phyloP scores from a whole-genome alignment of 2,329 filamentous ascomycete genomes.

The Penicillium sp. region DNA sequence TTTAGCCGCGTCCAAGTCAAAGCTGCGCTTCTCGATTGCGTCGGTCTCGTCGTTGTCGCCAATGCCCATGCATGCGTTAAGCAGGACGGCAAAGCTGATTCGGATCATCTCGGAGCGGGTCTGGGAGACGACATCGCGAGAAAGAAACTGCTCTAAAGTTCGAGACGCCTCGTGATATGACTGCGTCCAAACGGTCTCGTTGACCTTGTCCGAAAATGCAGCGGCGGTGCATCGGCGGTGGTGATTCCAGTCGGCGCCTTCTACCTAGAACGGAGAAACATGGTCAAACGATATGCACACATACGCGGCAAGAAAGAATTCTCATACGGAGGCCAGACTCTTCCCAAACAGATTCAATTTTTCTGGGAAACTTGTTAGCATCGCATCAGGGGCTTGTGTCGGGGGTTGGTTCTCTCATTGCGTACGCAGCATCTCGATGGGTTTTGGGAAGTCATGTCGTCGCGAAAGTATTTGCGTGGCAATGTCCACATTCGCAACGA shows the following conservation, averaged over 20 bases:
- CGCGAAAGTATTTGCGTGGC: too few species aligned
- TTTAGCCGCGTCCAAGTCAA: too few species aligned
- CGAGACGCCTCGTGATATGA: not conserved
- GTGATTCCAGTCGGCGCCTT: constrained; percentile 3
- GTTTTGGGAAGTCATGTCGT: not conserved
- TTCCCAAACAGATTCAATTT: not conserved
- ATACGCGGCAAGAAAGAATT: too few species aligned
- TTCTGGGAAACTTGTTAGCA: not conserved
- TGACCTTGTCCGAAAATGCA: constrained; percentile 1
- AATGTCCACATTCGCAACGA: too few species aligned
- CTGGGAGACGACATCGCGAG: not conserved
- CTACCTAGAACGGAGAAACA: too few species aligned
- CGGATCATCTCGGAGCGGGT: not conserved
- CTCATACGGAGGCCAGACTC: not conserved
- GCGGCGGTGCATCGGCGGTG: constrained; percentile 1
- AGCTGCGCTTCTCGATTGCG: not conserved
- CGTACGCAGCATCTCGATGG: not conserved
- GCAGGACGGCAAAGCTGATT: not conserved
- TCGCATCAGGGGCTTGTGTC: too few species aligned
- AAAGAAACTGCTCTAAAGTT: too few species aligned
- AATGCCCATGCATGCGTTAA: constrained; percentile 3
- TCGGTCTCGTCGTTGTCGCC: not conserved
- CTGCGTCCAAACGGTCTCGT: not conserved
- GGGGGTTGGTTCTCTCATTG: too few species aligned
- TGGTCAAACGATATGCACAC: too few species aligned